Evolutionary conservation across 2,329 filamentous ascomycete species (phyloP), one percentile per base, ranked within the genome.

Genomic region (Neonectria faginata): DNA sequence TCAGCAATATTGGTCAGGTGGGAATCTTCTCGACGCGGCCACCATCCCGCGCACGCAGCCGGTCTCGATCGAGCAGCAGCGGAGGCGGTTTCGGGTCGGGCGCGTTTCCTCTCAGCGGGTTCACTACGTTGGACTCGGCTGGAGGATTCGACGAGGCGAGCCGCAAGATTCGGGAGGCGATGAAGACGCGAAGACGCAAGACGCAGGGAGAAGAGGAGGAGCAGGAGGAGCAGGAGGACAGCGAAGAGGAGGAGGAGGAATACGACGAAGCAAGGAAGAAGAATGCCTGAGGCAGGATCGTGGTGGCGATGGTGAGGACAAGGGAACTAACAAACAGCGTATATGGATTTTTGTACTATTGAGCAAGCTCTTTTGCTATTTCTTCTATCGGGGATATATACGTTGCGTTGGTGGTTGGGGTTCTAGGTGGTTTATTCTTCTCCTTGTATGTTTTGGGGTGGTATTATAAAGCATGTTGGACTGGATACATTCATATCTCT

Each of bases 1-100:
- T 97, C 81, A 91, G 91, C 79, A 95, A 98, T 78, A 91, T 98
- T 68, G 91, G 92, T 12, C 89, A 88, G 53, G 91, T 97, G 70
- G 92, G 92, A 66, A 91, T 99, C 80, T 99, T 98, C 81, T 93
- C 94, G 3, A 96, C 93, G 16, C 86, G 92, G 31, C 94, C 94
- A 5, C 86, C 91, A n/a, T 97, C 92, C 56, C 89, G 93, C n/a
- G 90, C 87, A 56, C 86, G 89, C 61, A 90, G 87, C 69, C 85
- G 91, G 27, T 92, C 89, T 72, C 86, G 91, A 55, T 92, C 88
- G 72, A 88, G 91, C 77, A 92, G 89, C 66, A 87, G 86, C 66
- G 88, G 89, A 44, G 88, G 88, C 27, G 85, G 87, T 0, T 83
- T 89, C 60, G 87, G 89, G 3, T 86, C 85, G 18, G 82, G 82